These are phyloP conservation scores for Singerocomus rubriflavus DNA, from an alignment of 1,284 basidiomycete genomes.

Conservation along the genomic window DNA sequence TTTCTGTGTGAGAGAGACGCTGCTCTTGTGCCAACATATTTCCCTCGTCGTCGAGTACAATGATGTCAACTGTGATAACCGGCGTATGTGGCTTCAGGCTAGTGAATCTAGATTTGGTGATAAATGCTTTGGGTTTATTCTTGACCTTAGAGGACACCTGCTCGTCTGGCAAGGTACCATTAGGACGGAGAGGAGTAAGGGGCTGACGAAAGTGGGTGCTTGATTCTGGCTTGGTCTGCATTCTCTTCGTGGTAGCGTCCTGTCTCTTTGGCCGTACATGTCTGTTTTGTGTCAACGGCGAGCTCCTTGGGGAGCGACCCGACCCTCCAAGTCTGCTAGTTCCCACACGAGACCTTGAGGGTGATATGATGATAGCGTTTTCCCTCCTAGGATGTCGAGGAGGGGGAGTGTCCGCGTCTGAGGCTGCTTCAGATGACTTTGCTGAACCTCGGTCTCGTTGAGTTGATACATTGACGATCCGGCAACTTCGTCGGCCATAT, in stretches of 20 bases:
- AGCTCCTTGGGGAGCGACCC: conserved; percentile 16
- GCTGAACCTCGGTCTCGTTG: conserved; percentile 27
- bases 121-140: conserved; percentile 29
- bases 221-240: conserved; percentile 13
- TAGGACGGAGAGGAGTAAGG: conserved; percentile 30
- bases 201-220: conserved; percentile 23
- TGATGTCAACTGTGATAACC: conserved; percentile 62
- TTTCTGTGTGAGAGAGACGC: conserved; percentile 41
- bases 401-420: conserved; percentile 8
- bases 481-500: conserved; percentile 64
- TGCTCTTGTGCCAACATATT: conserved; percentile 54
- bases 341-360: conserved; percentile 15
- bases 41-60: conserved; percentile 58
- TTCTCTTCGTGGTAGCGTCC: conserved; percentile 11
- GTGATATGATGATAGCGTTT: conserved; percentile 26
- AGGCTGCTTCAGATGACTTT: conserved; percentile 15
- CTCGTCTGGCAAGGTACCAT: conserved; percentile 12
- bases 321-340: conserved; percentile 13
- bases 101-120: conserved; percentile 32
- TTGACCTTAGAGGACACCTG: conserved; percentile 9
- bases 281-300: conserved; percentile 18
- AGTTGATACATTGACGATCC: conserved; percentile 55
- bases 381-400: conserved; percentile 22
- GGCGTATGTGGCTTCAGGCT: conserved; percentile 42
- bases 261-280: conserved; percentile 7